A percentile compares a stretch with the other conserved stretches of the same genome.
Conservation (phyloP, 768 basidiomycete genomes). For the Mycena filopes region DNA sequence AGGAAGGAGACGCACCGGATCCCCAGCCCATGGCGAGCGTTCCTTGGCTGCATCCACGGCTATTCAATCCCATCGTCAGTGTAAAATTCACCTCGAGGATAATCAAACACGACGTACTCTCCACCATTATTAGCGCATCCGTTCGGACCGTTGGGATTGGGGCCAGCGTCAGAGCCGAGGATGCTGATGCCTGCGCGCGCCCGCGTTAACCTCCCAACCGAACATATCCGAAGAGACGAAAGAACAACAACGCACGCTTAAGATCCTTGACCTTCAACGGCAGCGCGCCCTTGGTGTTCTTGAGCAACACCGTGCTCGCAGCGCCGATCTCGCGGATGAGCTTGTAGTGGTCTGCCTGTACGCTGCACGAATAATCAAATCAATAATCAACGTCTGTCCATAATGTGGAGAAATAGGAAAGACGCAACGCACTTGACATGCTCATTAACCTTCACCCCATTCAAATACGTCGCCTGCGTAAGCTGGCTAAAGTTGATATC, state of each 20-base stretch:
- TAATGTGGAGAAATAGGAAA: constrained; percentile 45
- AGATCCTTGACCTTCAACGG: constrained; percentile 53
- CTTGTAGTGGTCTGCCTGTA: constrained; percentile 42
- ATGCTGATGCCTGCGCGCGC: constrained; percentile 47
- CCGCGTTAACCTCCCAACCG: background rate
- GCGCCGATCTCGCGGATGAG: constrained; percentile 69
- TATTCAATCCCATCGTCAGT: too few relatives aligned
- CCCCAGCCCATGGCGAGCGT: constrained; percentile 46
- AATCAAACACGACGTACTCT: constrained; percentile 22
- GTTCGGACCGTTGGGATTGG: constrained; percentile 47
- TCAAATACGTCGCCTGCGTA: constrained; percentile 25
- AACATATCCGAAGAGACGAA: too few relatives aligned
- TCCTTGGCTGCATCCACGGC: constrained; percentile 50
- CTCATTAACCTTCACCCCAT: constrained; percentile 29
- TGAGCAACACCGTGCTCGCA: constrained; percentile 71
- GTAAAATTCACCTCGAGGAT: background rate
- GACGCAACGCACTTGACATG: too few relatives aligned
- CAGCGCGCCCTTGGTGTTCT: constrained; percentile 60
- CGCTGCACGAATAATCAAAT: constrained; percentile 34
- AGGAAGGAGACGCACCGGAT: constrained; percentile 8
- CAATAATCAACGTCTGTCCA: background rate
- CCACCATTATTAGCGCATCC: constrained; percentile 28
- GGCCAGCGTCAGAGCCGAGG: constrained; percentile 52
- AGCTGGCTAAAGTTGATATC: constrained; percentile 31
- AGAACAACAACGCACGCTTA: constrained; percentile 35